Evolutionary conservation across 2,329 filamentous ascomycete genomes (phyloP).

Genomic region (Sclerotinia subarctica): DNA sequence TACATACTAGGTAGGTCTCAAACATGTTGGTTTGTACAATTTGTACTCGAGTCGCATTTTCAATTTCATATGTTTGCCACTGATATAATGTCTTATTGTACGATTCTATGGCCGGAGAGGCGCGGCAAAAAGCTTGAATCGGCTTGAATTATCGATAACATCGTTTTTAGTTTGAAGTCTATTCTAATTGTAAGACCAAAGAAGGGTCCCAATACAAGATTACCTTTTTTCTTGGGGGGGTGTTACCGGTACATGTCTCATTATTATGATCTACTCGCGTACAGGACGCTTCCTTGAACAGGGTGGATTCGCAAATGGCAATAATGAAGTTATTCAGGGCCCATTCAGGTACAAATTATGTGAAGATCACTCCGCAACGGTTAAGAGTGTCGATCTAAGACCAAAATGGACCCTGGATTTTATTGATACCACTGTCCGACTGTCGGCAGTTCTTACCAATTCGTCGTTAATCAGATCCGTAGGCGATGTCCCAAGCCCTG

Average conservation of each 20-base stretch:
- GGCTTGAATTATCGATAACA: conserved; percentile 16
- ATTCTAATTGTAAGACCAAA: background rate
- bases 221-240: background rate
- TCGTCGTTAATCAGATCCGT: conserved; percentile 12
- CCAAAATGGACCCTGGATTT: conserved; percentile 6
- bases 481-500: background rate
- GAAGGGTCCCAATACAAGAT: conserved; percentile 4
- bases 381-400: conserved; percentile 13
- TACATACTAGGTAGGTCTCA: background rate
- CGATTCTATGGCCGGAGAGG: conserved; percentile 1
- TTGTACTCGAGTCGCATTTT: no score
- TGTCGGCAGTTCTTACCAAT: conserved; percentile 20
- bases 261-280: conserved; percentile 14
- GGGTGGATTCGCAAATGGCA: conserved; percentile 10
- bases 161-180: background rate
- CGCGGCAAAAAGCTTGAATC: conserved; percentile 5
- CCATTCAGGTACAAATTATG: conserved; percentile 8
- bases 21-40: background rate
- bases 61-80: conserved; percentile 14
- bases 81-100: conserved; percentile 16
- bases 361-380: conserved; percentile 19
- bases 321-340: conserved; percentile 7
- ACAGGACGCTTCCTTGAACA: background rate
- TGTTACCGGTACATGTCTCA: conserved; percentile 10
- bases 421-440: conserved; percentile 4